phyloP scores from a whole-genome alignment of 2,329 filamentous ascomycete species.

The Colletotrichum truncatum region DNA sequence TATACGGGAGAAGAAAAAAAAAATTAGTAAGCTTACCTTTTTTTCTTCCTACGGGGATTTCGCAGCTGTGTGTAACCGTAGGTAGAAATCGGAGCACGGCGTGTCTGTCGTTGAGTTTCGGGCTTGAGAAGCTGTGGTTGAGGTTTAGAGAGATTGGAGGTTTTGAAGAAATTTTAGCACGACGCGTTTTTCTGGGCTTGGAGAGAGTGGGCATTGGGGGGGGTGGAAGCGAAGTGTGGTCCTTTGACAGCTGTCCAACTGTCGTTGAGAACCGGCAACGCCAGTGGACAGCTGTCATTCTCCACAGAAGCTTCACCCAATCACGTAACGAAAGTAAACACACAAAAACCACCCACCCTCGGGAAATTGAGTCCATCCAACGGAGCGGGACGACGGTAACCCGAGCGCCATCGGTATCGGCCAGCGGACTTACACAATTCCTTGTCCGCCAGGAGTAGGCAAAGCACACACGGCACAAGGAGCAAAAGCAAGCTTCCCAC shows the following conservation, averaged over 20 bases:
- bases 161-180: not conserved
- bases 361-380: not conserved
- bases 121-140: not conserved
- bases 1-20: not conserved
- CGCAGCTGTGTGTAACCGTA: too few relatives aligned
- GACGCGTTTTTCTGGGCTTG: not conserved
- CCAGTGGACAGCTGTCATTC: not conserved
- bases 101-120: not conserved
- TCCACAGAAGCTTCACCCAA: slow-evolving; percentile 8
- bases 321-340: not conserved
- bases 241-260: not conserved
- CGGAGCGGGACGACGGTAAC: not conserved
- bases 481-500: not conserved
- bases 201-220: not conserved
- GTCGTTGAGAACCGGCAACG: too few relatives aligned
- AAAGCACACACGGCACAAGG: not conserved
- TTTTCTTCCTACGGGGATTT: too few relatives aligned
- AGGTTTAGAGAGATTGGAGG: not conserved
- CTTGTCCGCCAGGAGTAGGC: too few relatives aligned
- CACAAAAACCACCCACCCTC: too few relatives aligned
- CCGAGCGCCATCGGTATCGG: too few relatives aligned
- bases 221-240: not conserved
- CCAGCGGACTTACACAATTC: too few relatives aligned
- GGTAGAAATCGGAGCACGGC: too few relatives aligned
- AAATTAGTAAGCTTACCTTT: not conserved